Evolutionary conservation across 139 green algal genomes (phyloP).

Genomic region (Monoraphidium neglectum): DNA sequence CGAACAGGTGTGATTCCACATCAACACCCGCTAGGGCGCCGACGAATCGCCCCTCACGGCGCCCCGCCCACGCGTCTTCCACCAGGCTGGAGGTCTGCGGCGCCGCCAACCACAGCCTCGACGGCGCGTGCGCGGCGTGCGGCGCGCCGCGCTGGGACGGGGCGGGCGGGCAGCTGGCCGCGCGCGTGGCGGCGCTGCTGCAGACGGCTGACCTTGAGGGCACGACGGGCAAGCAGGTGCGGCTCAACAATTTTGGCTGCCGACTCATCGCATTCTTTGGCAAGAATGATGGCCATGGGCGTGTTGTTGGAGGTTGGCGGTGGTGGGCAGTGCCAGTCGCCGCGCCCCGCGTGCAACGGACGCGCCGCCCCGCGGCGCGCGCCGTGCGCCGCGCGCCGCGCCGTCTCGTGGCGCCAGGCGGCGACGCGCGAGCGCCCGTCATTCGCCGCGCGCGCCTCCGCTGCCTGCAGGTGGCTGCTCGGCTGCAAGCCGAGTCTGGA

Average conservation of each 20-base stretch:
- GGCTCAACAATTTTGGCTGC: too few species aligned
- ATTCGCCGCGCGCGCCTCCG: too few species aligned
- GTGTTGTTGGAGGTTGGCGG: not conserved
- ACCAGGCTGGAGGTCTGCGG: constrained; percentile 10
- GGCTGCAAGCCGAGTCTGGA: constrained; percentile 15
- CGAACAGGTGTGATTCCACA: too few species aligned
- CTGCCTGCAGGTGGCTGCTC: constrained; percentile 10
- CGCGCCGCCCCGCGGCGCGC: not conserved
- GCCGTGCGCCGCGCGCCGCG: not conserved
- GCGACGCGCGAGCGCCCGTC: not conserved
- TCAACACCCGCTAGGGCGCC: not conserved
- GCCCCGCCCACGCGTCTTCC: not conserved
- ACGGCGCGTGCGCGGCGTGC: not conserved
- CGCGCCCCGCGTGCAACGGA: not conserved
- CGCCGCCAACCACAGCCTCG: not conserved
- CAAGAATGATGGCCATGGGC: too few species aligned
- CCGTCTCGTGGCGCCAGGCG: not conserved
- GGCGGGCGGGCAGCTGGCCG: constrained; percentile 11
- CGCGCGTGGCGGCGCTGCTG: constrained; percentile 10
- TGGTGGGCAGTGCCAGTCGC: not conserved
- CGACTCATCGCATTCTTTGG: too few species aligned
- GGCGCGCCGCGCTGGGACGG: constrained; percentile 18
- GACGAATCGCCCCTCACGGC: not conserved
- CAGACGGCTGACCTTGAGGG: constrained; percentile 18
- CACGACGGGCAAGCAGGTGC: constrained; percentile 16